Evolutionary conservation across 1,284 basidiomycete genomes (phyloP), one percentile per base, ranked within the genome.

Genomic region (Vanrija sp.): DNA sequence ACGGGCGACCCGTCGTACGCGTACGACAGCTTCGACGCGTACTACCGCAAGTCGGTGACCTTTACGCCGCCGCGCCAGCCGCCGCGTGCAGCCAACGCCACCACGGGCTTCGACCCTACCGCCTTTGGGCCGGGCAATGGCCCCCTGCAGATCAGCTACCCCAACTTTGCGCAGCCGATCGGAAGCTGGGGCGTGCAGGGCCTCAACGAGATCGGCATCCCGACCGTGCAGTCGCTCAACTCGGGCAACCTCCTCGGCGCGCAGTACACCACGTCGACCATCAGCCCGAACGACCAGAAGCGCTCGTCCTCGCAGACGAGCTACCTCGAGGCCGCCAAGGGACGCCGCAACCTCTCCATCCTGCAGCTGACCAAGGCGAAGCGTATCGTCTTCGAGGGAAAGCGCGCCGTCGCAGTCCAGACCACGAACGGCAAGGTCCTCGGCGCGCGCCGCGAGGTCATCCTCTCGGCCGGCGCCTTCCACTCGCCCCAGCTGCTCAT

Each of bases 381-480:
- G 29, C 23, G 19, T 16, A 43, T 53, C 12, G 3, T 53, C 18
- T 53, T 53, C 10, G 46, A 53, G 19, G 39, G 21, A 16, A 53
- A 53, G 40, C 40, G 42, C 9, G 52, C 52, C 14, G 25, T 29
- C 34, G 52, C 39, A 4, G 52, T 53, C 10, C 14, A 38, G 21
- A 28, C 48, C 16, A n/a, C 18, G 14, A 25, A 21, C 18, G 52
- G 52, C 14, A 28, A 21, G n/a, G 46, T 38, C 12, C 18, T 55
- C 14, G 21, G 8, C 5, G 54, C 49, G 8, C 40, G 46, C n/a
- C 25, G 28, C 6, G 54, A 55, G 39, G 54, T 55, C 19, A 51
- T 55, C 28, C 14, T 55, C 8, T 51, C 54, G 6, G 54, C 54
- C 1, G 54, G 54, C n/a, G 54, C 49, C 6, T 44, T 55, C 39